A percentile compares a stretch with the other conserved stretches of the same genome.
Evolutionary conservation across 352 stramenopile species (phyloP).

Genomic region (Phytopythium chamaehyphon): DNA sequence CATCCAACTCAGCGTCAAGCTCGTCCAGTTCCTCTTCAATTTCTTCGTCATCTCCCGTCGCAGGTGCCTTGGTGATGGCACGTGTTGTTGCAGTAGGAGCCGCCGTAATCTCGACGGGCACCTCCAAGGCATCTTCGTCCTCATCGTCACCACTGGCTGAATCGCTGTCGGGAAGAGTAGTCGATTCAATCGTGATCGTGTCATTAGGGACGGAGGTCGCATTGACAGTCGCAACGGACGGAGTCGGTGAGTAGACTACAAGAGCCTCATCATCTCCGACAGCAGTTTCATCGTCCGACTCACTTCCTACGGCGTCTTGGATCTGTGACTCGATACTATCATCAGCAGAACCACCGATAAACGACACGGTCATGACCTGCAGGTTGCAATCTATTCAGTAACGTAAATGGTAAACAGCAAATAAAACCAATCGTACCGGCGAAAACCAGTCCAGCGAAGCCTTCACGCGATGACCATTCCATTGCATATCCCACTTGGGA

Average conservation of each 20-base stretch:
- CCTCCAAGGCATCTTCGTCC: not conserved
- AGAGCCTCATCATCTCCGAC: no score
- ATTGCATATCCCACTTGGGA: slow-evolving; percentile 46
- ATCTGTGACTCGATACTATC: not conserved
- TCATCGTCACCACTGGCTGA: no score
- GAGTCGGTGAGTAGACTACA: no score
- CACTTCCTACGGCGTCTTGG: not conserved
- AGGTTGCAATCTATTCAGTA: not conserved
- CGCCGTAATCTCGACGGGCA: not conserved
- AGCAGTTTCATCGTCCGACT: not conserved
- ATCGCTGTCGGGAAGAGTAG: no score
- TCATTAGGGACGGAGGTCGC: no score
- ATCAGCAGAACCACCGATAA: slow-evolving; percentile 3
- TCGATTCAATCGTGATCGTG: no score
- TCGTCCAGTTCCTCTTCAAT: slow-evolving; percentile 2
- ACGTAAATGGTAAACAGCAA: no score
- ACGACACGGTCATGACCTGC: slow-evolving; percentile 33
- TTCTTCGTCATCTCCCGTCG: slow-evolving; percentile 9
- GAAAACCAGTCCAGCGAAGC: slow-evolving; percentile 60
- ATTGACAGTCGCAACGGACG: no score
- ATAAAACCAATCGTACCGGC: slow-evolving; percentile 25
- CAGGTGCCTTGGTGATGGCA: slow-evolving; percentile 6
- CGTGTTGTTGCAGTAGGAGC: not conserved
- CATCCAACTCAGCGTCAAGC: slow-evolving; percentile 4
- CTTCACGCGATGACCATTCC: slow-evolving; percentile 68